Conservation (phyloP, 2,329 filamentous ascomycete genomes). For the Purpureocillium takamizusanense region DNA sequence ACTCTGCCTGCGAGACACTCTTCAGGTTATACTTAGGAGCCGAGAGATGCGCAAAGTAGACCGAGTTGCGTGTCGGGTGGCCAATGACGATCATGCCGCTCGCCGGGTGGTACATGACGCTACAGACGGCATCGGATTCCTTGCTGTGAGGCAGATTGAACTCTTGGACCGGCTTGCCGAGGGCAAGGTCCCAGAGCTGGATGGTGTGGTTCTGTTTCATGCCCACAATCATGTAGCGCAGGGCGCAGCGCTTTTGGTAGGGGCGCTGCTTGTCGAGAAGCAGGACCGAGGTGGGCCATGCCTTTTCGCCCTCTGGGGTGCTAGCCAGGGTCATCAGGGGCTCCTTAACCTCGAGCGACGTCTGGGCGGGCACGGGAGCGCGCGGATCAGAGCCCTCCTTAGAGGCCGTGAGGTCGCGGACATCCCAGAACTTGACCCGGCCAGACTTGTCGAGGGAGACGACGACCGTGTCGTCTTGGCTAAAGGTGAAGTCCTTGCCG, state of each 20-base stretch:
- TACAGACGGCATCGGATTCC: slow-evolving; percentile 96
- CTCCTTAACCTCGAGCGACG: slow-evolving; percentile 68
- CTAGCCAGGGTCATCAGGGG: slow-evolving; percentile 82
- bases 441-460: slow-evolving; percentile 96
- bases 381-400: slow-evolving; percentile 42
- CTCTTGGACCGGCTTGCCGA: slow-evolving; percentile 93
- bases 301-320: slow-evolving; percentile 81
- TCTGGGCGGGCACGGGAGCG: slow-evolving; percentile 43
- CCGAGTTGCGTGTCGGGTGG: slow-evolving; percentile 91
- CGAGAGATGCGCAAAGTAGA: slow-evolving; percentile 94
- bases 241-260: slow-evolving; percentile 79
- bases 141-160: slow-evolving; percentile 93
- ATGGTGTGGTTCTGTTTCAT: slow-evolving; percentile 99
- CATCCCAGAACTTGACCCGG: slow-evolving; percentile 96
- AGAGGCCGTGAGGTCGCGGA: slow-evolving; percentile 61
- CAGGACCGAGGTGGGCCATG: slow-evolving; percentile 91
- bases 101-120: slow-evolving; percentile 84
- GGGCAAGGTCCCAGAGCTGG: slow-evolving; percentile 94
- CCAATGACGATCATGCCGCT: slow-evolving; percentile 92
- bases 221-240: slow-evolving; percentile 92
- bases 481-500: slow-evolving; percentile 96
- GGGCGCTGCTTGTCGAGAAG: slow-evolving; percentile 94
- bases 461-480: slow-evolving; percentile 89
- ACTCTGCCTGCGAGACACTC: slow-evolving; percentile 78
- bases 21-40: slow-evolving; percentile 85